A percentile compares a stretch with the other conserved stretches of the same genome.
These are phyloP conservation scores for Candida krabiensis DNA, from an alignment of 805 yeast species.

Conservation along the genomic window DNA sequence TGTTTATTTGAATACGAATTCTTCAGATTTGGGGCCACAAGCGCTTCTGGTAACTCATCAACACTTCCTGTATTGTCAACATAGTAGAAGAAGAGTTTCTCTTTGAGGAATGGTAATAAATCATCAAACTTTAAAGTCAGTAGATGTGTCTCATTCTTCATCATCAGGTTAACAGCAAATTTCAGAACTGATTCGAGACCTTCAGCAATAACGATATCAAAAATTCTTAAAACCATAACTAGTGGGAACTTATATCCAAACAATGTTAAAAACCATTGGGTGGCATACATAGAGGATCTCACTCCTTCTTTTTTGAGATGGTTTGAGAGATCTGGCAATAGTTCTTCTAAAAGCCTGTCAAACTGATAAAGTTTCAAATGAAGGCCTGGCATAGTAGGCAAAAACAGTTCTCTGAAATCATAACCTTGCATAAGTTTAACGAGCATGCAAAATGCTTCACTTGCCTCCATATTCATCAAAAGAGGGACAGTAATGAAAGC, in stretches of 20 bases:
- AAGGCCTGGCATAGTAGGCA: constrained; percentile 93
- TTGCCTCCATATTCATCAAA: constrained; percentile 74
- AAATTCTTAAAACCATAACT: constrained; percentile 81
- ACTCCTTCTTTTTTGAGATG: constrained; percentile 87
- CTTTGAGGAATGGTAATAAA: constrained; percentile 74
- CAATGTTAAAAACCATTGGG: constrained; percentile 95
- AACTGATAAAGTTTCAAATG: constrained; percentile 84
- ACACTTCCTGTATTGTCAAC: constrained; percentile 36
- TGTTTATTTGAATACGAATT: constrained; percentile 18
- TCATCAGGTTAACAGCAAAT: constrained; percentile 79
- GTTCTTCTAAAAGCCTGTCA: constrained; percentile 81
- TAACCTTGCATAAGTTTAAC: constrained; percentile 84
- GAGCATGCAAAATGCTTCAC: constrained; percentile 81
- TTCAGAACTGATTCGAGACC: constrained; percentile 86
- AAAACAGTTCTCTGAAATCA: constrained; percentile 70
- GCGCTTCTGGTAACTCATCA: constrained; percentile 4
- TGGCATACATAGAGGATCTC: constrained; percentile 91
- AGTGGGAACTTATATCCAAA: constrained; percentile 95
- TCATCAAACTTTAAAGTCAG: constrained; percentile 71
- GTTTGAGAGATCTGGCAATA: constrained; percentile 65
- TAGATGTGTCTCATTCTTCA: constrained; percentile 60
- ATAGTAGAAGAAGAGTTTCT: constrained; percentile 72
- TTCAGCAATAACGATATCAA: constrained; percentile 85
- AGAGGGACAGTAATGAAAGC: constrained; percentile 88
- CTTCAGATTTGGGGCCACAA: constrained; percentile 12